phyloP scores from a whole-genome alignment of 306 rosid genomes.

The Lathyrus tuberosus region DNA sequence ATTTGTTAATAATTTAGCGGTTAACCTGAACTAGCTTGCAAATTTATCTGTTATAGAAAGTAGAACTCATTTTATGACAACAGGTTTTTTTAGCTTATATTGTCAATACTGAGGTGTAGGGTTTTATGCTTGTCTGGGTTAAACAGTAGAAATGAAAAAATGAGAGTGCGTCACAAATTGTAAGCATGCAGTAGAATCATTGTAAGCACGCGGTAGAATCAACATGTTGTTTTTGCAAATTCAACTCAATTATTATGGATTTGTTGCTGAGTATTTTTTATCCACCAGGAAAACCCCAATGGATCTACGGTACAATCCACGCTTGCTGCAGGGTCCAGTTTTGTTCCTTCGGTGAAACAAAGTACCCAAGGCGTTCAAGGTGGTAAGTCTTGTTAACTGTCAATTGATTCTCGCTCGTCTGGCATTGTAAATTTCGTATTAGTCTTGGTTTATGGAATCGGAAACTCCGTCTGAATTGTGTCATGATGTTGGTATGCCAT shows the following conservation, averaged over 20 bases:
- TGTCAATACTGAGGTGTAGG: conserved; percentile 6
- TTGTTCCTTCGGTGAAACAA: conserved; percentile 43
- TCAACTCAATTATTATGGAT: conserved; percentile 14
- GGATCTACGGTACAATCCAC: conserved; percentile 41
- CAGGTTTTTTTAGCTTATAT: background rate
- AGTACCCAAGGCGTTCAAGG: conserved; percentile 45
- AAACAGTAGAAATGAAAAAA: conserved; percentile 9
- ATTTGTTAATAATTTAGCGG: conserved; percentile 3
- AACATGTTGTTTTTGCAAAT: conserved; percentile 6
- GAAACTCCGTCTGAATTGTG: conserved; percentile 14
- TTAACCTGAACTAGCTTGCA: background rate
- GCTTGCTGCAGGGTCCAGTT: conserved; percentile 42
- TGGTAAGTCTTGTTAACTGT: conserved; percentile 62
- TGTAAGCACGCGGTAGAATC: conserved; percentile 4
- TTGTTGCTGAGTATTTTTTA: conserved; percentile 26
- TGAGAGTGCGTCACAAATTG: background rate
- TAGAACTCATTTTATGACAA: background rate
- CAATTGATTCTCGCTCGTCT: background rate
- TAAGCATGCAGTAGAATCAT: conserved; percentile 1
- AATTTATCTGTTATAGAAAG: conserved; percentile 17
- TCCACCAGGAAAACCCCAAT: conserved; percentile 53
- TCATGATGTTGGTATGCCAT: conserved; percentile 16
- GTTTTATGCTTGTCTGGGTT: conserved; percentile 1
- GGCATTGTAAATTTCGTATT: background rate
- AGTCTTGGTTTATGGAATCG: conserved; percentile 14